Conservation (phyloP, 345 rosid genomes). For the Brassica incana region DNA sequence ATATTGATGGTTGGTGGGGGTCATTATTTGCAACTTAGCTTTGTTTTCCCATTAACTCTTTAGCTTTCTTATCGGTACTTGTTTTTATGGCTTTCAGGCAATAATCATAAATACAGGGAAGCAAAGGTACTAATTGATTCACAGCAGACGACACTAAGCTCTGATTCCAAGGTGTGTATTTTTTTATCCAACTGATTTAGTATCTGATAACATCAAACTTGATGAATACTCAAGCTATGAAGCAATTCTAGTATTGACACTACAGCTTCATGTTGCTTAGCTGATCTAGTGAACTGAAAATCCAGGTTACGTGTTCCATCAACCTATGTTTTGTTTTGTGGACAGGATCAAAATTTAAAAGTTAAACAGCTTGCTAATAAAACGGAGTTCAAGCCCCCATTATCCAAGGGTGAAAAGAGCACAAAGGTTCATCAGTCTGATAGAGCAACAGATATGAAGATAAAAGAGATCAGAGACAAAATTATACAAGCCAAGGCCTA, state of each 20-base stretch:
- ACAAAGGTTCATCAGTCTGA: constrained; percentile 35
- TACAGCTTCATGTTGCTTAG: not conserved
- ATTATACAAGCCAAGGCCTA: constrained; percentile 75
- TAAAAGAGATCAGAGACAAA: constrained; percentile 76
- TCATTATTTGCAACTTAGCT: constrained; percentile 15
- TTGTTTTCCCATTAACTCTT: constrained; percentile 5
- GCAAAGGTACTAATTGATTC: constrained; percentile 33
- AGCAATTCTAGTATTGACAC: not conserved
- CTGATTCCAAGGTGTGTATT: constrained; percentile 50
- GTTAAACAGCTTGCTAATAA: constrained; percentile 39
- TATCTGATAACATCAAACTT: constrained; percentile 3
- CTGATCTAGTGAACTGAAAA: constrained; percentile 13
- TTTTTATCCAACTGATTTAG: not conserved
- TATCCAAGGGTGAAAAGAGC: constrained; percentile 50
- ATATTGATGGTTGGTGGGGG: constrained; percentile 58
- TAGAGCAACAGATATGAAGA: constrained; percentile 52
- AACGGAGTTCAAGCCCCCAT: constrained; percentile 34
- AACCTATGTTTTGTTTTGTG: constrained; percentile 24
- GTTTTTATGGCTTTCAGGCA: constrained; percentile 47
- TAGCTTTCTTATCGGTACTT: constrained; percentile 28
- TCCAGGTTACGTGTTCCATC: not conserved
- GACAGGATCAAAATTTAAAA: constrained; percentile 45
- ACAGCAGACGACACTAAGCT: constrained; percentile 32
- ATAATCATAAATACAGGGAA: constrained; percentile 37
- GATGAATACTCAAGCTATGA: constrained; percentile 11